A percentile compares a stretch with the other conserved stretches of the same genome.
Evolutionary conservation across 2,329 filamentous ascomycete species (phyloP).

Genomic region (Fonsecaea erecta): DNA sequence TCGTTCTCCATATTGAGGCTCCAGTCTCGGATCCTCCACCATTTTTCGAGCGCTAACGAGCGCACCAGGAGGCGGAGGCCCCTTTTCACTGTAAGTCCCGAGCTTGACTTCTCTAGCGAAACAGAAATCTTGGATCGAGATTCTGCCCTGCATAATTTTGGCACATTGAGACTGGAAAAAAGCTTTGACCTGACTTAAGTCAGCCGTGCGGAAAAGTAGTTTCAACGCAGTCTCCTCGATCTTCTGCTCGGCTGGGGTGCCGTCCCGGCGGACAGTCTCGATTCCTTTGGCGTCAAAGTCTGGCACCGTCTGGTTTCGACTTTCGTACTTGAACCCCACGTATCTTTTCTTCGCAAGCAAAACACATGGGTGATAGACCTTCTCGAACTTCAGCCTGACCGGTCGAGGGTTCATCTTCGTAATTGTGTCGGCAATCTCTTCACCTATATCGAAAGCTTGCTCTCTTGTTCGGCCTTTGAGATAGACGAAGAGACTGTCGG

Average conservation of each 20-base stretch:
- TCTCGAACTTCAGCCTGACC: conserved; percentile 96
- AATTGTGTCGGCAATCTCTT: conserved; percentile 85
- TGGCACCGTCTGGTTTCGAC: conserved; percentile 71
- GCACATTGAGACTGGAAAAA: conserved; percentile 90
- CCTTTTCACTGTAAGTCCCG: conserved; percentile 82
- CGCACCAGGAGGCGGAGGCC: conserved; percentile 81
- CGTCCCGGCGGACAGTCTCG: conserved; percentile 93
- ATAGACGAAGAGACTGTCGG: conserved; percentile 90
- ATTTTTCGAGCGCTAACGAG: conserved; percentile 85
- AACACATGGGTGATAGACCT: conserved; percentile 95
- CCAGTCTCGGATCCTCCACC: conserved; percentile 81
- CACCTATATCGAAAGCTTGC: conserved; percentile 88
- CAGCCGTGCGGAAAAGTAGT: conserved; percentile 84
- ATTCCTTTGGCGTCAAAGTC: conserved; percentile 98
- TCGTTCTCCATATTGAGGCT: conserved; percentile 93
- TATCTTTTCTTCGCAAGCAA: conserved; percentile 96
- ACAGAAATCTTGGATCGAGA: conserved; percentile 94
- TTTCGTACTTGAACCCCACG: conserved; percentile 96
- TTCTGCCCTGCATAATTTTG: conserved; percentile 87
- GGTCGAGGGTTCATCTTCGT: conserved; percentile 89
- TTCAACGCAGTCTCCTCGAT: conserved; percentile 92
- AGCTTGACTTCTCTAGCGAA: conserved; percentile 92
- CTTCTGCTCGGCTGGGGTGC: conserved; percentile 93
- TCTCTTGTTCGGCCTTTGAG: conserved; percentile 84
- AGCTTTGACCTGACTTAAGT: conserved; percentile 82